These are phyloP conservation scores for Fusarium nelsonii DNA, from an alignment of 2,329 filamentous ascomycete species.

Conservation along the genomic window DNA sequence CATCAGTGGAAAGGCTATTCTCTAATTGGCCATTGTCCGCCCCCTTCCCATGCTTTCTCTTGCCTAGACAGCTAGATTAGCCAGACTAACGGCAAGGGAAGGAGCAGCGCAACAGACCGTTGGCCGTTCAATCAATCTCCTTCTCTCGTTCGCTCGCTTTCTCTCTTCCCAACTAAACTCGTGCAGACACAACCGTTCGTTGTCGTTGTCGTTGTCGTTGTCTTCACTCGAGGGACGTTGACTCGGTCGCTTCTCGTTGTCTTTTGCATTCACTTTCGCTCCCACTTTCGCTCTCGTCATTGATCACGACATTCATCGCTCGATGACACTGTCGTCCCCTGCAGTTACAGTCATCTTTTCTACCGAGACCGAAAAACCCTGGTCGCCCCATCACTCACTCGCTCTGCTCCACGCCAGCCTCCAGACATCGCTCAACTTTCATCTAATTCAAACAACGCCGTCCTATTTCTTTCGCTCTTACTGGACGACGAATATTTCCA, in stretches of 20 bases:
- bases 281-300: conserved; percentile 29
- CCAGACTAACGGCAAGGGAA: conserved; percentile 42
- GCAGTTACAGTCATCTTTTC: conserved; percentile 18
- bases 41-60: conserved; percentile 31
- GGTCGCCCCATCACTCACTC: conserved; percentile 39
- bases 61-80: conserved; percentile 12
- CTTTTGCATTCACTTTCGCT: conserved; percentile 25
- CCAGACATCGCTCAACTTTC: conserved; percentile 32
- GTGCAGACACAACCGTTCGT: conserved; percentile 33
- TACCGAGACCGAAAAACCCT: conserved; percentile 37
- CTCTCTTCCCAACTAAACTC: conserved; percentile 18
- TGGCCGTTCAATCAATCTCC: conserved; percentile 37
- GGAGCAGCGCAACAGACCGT: conserved; percentile 36
- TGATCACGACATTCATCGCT: conserved; percentile 23
- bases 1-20: conserved; percentile 11
- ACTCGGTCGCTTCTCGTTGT: conserved; percentile 31
- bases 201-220: conserved; percentile 10
- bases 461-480: conserved; percentile 30
- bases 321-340: conserved; percentile 26
- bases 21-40: conserved; percentile 31
- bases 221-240: conserved; percentile 27
- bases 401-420: conserved; percentile 41
- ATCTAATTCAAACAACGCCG: conserved; percentile 46
- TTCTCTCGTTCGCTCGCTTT: conserved; percentile 17
- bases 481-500: conserved; percentile 29